Evolutionary conservation across 805 yeast species (phyloP), one percentile per base, ranked within the genome.

Genomic region (Starmerella gropengiesseri): DNA sequence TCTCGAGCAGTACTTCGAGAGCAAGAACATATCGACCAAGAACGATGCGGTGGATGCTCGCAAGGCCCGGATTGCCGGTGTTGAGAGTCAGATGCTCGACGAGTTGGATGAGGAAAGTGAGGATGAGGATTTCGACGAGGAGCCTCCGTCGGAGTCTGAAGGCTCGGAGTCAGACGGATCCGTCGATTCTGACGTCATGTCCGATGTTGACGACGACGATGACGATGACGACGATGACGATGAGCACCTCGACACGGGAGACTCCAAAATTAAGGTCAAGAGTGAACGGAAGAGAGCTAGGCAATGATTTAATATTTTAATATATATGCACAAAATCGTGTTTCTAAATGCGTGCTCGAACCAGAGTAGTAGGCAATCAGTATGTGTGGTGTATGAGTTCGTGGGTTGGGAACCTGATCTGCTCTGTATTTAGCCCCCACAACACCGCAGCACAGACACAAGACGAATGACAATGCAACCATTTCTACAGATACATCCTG

Each of bases 31-130:
- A 47, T 70, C 75, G 52, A 83, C 89, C 40, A 81, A 78, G 66
- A 87, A 87, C 59, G 97, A 89, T 57, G 87, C 86, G 49, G 83
- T 78, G 53, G 81, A 85, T 43, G 94, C 89, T 31, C 85, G 86
- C 63, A 78, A 78, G 38, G 71, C 82, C 68, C 65, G 86, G 58
- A 81, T 80, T 33, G 77, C 78, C 46, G 94, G 84, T 5, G 69
- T 85, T 58, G 82, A 74, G 31, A 77, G 67, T 39, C 72, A 68
- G 12, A 62, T 60, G 48, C 73, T 65, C 21, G 70, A 61, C 44
- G 9, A n/a, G 43, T 40, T 37, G 31, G 70, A 65, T 38, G 94
- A 82, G 55, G 41, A 57, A 21, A 41, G 37, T 11, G 66, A 57
- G 11, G 97, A 86, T 64, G 95, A 80, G 59, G 97, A 89, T 61